Evolutionary conservation across 805 yeast genomes (phyloP).

Genomic region (Hagleromyces aurorensis): DNA sequence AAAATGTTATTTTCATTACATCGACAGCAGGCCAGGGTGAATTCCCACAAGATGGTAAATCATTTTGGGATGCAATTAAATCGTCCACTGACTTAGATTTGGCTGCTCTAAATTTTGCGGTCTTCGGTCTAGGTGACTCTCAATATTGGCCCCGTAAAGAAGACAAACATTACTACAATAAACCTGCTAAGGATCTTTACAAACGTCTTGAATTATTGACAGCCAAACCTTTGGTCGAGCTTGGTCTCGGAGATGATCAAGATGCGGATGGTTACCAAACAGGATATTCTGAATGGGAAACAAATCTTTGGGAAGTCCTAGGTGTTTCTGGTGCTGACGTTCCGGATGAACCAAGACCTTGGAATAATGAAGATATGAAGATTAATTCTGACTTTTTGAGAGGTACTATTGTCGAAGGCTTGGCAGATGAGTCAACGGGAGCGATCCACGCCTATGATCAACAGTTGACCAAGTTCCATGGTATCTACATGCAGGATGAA

Average conservation of each 20-base stretch:
- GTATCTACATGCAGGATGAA: slow-evolving; percentile 97
- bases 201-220: slow-evolving; percentile 62
- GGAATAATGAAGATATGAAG: slow-evolving; percentile 95
- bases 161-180: slow-evolving; percentile 88
- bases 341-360: slow-evolving; percentile 84
- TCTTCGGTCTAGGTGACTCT: slow-evolving; percentile 92
- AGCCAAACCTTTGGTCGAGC: slow-evolving; percentile 60
- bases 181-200: slow-evolving; percentile 72
- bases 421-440: slow-evolving; percentile 76
- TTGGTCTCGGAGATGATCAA: slow-evolving; percentile 94
- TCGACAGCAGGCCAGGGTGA: slow-evolving; percentile 97
- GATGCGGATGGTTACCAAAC: slow-evolving; percentile 94
- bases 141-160: slow-evolving; percentile 96
- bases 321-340: slow-evolving; percentile 79
- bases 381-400: slow-evolving; percentile 77
- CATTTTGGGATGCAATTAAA: slow-evolving; percentile 68
- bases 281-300: slow-evolving; percentile 85
- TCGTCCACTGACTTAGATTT: slow-evolving; percentile 59
- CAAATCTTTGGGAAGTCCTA: slow-evolving; percentile 74
- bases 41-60: slow-evolving; percentile 69
- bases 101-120: slow-evolving; percentile 53
- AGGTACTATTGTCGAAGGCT: slow-evolving; percentile 87
- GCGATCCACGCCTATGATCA: slow-evolving; percentile 86
- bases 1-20: slow-evolving; percentile 63
- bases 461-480: slow-evolving; percentile 94